These are phyloP conservation scores for Plantago lanceolata DNA, from an alignment of 305 asterid genomes.

Conservation along the genomic window DNA sequence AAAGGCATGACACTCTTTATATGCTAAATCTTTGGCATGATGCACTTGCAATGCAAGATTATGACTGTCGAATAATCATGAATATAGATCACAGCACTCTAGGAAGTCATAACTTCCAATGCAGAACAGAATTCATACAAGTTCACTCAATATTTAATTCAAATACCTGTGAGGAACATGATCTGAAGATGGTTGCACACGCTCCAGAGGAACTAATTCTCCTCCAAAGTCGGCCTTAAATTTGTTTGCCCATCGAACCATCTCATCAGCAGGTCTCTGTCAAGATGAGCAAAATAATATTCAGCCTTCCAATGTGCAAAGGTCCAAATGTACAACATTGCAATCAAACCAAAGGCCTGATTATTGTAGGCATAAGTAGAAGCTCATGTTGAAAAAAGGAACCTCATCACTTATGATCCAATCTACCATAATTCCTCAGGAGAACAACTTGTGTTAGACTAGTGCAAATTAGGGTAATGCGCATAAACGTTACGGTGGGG, in stretches of 20 bases:
- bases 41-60: not conserved
- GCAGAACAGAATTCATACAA: not conserved
- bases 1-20: not conserved
- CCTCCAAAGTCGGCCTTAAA: constrained; percentile 97
- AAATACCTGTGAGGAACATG: constrained; percentile 95
- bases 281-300: constrained; percentile 16
- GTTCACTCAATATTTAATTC: constrained; percentile 12
- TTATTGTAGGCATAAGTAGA: no score
- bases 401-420: no score
- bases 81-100: constrained; percentile 6
- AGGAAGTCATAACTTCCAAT: not conserved
- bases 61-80: not conserved
- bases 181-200: constrained; percentile 90
- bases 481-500: no score
- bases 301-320: constrained; percentile 15
- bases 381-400: no score
- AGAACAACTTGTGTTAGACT: no score
- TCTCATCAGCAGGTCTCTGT: constrained; percentile 83
- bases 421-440: no score
- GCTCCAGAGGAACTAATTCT: constrained; percentile 73
- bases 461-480: no score
- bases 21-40: not conserved
- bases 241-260: constrained; percentile 82
- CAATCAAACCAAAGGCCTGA: no score
- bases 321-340: no score